A percentile compares a stretch with the other conserved stretches of the same genome.
Evolutionary conservation across 345 rosid genomes (phyloP).

Genomic region (Ceriops zippeliana): DNA sequence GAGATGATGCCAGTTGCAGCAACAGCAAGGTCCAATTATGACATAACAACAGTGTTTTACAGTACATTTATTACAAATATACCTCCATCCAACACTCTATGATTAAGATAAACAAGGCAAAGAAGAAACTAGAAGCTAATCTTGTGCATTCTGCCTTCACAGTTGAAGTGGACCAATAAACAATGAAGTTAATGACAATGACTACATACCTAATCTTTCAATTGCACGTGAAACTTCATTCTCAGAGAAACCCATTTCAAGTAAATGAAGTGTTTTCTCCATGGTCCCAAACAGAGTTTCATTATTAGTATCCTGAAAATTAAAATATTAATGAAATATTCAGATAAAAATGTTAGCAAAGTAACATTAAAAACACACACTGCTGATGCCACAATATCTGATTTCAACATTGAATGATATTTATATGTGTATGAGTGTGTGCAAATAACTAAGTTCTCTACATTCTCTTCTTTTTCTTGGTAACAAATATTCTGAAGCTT

Average conservation of each 20-base stretch:
- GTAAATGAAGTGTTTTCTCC: constrained; percentile 78
- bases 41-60: too few species aligned
- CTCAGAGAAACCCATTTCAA: constrained; percentile 92
- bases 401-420: neutral
- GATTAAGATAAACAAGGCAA: too few species aligned
- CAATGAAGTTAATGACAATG: constrained; percentile 7
- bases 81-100: too few species aligned
- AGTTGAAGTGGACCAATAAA: neutral
- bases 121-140: too few species aligned
- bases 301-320: constrained; percentile 46
- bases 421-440: neutral
- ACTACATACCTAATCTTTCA: constrained; percentile 69
- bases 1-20: too few species aligned
- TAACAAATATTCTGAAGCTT: neutral
- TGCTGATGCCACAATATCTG: neutral
- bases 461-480: neutral
- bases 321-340: constrained; percentile 10
- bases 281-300: constrained; percentile 70
- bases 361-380: neutral
- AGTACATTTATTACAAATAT: too few species aligned
- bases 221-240: constrained; percentile 77
- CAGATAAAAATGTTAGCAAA: neutral
- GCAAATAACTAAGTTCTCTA: too few species aligned
- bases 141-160: neutral
- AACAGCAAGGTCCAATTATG: too few species aligned